Evolutionary conservation across 2,329 filamentous ascomycete species (phyloP), one percentile per base, ranked within the genome.

Genomic region (Chrysosporium keratinophilum): DNA sequence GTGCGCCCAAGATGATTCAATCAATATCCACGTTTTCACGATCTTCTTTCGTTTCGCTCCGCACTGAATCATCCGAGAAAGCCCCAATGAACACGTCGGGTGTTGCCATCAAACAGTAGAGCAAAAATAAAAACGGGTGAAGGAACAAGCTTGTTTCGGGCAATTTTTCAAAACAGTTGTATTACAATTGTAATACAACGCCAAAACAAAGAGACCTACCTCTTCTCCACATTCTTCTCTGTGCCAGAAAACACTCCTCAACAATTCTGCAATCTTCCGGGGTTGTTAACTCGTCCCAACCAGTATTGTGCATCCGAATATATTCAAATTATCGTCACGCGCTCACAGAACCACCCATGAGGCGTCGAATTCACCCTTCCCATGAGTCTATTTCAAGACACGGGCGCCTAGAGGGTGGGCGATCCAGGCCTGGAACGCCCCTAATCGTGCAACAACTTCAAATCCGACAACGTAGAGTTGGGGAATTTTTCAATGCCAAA

Each of bases 351-450:
- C 7, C n/a, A 43, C 14, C 7, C 7, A 9, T 34, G 39, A 42
- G 28, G 40, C 15, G 17, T 51, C 15, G 17, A 44, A 28, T 12
- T 33, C 33, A 2, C 12, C 2, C 15, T n/a, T n/a, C 17, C 43
- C 43, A 34, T 3, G 15, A 39, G 35, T 10, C 15, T 19, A 5
- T 9, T 35, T 10, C 44, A 37, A 37, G 33, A 20, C 28, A 46
- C 12, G n/a, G 23, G 28, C 31, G n/a, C 31, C n/a, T 17, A 12
- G 5, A 46, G n/a, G 23, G 45, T 51, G 41, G 23, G 45, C 46
- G 42, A 50, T 50, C 23, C 40, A 23, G 51, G 47, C 57, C 55
- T 57, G 54, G 59, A 52, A 54, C 54, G 41, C 48, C 48, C 52
- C 54, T 3, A 52, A 44, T 37, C 15, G 19, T 14, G 2, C 10